Evolutionary conservation across 2,329 filamentous ascomycete genomes (phyloP).

Genomic region (Colletotrichum chlorophyti): DNA sequence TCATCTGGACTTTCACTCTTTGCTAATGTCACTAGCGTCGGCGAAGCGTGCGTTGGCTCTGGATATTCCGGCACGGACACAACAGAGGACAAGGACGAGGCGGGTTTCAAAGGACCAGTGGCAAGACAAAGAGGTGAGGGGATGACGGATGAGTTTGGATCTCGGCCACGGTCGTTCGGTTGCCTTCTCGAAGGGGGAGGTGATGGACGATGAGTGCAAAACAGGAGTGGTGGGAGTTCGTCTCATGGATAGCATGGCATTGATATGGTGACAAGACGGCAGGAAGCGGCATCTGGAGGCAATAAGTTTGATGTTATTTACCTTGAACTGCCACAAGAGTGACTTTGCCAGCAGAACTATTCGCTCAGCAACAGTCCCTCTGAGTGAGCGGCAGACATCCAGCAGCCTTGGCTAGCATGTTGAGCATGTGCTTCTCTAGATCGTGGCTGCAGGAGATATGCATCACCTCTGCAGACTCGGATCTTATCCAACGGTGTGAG

Average conservation of each 20-base stretch:
- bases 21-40: slow-evolving; percentile 20
- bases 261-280: slow-evolving; percentile 7
- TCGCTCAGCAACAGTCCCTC: no score
- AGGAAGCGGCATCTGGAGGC: background rate
- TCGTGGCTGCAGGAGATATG: background rate
- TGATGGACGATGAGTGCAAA: background rate
- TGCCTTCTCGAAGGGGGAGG: slow-evolving; percentile 3
- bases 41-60: slow-evolving; percentile 23
- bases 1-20: slow-evolving; percentile 23
- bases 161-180: background rate
- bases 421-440: background rate
- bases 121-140: background rate
- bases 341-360: background rate
- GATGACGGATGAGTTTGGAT: background rate
- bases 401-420: background rate
- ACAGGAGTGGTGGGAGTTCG: slow-evolving; percentile 3
- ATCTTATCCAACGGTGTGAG: background rate
- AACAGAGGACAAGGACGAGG: background rate
- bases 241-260: slow-evolving; percentile 21
- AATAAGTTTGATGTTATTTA: background rate
- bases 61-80: slow-evolving; percentile 18
- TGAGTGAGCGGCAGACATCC: no score
- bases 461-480: background rate
- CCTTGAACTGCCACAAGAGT: background rate
- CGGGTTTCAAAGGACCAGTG: background rate